Conservation (phyloP, 2,329 filamentous ascomycete genomes). For the Diaporthe longicolla region DNA sequence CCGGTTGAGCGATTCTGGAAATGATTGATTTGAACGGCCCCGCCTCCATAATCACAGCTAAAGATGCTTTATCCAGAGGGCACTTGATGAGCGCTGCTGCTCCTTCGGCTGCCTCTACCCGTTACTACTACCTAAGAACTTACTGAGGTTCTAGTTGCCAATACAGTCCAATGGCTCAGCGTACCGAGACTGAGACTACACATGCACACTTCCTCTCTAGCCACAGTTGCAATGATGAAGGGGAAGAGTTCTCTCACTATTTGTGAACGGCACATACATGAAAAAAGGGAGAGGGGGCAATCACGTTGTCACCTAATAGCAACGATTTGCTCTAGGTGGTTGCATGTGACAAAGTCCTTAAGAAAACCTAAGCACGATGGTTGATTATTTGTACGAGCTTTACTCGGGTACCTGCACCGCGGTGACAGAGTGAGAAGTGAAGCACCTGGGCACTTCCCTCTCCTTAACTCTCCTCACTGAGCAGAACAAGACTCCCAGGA, state of each 20-base stretch:
- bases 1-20: not conserved
- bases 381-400: too few relatives aligned
- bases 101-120: not conserved
- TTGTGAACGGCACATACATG: too few relatives aligned
- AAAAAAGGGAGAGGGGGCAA: too few relatives aligned
- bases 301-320: not conserved
- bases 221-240: not conserved
- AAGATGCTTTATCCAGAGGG: not conserved
- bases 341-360: too few relatives aligned
- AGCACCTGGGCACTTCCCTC: too few relatives aligned
- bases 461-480: too few relatives aligned
- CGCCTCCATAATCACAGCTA: not conserved
- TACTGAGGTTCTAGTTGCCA: not conserved
- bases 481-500: too few relatives aligned
- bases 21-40: not conserved
- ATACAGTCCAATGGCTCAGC: not conserved
- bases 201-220: not conserved
- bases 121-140: too few relatives aligned
- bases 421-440: too few relatives aligned
- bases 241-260: too few relatives aligned
- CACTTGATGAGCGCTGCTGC: not conserved
- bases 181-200: not conserved
- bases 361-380: too few relatives aligned
- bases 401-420: too few relatives aligned
- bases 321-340: not conserved